phyloP scores from a whole-genome alignment of 768 basidiomycete genomes.

The Austroboletus festivus region DNA sequence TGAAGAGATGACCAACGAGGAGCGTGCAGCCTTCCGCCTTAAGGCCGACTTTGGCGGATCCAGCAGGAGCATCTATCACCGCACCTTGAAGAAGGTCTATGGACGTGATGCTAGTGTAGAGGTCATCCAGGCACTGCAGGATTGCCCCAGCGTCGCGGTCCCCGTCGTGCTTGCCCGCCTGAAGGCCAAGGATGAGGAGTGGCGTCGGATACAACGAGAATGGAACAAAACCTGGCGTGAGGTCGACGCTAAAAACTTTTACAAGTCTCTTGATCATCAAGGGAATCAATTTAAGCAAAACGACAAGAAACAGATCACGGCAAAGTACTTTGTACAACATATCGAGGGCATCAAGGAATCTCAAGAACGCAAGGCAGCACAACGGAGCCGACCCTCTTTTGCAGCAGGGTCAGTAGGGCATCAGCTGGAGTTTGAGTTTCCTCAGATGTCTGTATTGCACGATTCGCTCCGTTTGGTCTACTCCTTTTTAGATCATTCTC shows the following conservation, averaged over 20 bases:
- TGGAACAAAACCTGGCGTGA: constrained; percentile 98
- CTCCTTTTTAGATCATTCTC: constrained; percentile 86
- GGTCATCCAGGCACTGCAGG: constrained; percentile 83
- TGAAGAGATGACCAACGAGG: constrained; percentile 85
- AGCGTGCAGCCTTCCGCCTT: constrained; percentile 75
- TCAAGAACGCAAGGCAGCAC: constrained; percentile 43
- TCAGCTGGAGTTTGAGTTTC: constrained; percentile 78
- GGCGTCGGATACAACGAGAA: constrained; percentile 90
- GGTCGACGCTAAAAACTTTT: constrained; percentile 95
- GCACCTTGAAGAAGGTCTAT: constrained; percentile 92
- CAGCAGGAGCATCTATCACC: constrained; percentile 84
- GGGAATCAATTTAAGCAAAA: constrained; percentile 92
- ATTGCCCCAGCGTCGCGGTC: constrained; percentile 84
- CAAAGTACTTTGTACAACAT: constrained; percentile 77
- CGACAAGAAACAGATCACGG: constrained; percentile 90
- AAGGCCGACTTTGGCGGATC: constrained; percentile 87
- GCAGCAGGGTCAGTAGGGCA: constrained; percentile 49
- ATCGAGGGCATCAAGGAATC: constrained; percentile 67
- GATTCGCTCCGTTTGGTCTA: constrained; percentile 90
- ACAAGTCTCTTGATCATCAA: constrained; percentile 96
- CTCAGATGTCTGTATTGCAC: constrained; percentile 76
- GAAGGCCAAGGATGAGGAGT: constrained; percentile 95
- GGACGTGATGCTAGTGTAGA: constrained; percentile 74
- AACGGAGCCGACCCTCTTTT: constrained; percentile 35
- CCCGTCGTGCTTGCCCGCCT: constrained; percentile 88